phyloP scores from a whole-genome alignment of 2,329 filamentous ascomycete species.

The Diplodia mutila region DNA sequence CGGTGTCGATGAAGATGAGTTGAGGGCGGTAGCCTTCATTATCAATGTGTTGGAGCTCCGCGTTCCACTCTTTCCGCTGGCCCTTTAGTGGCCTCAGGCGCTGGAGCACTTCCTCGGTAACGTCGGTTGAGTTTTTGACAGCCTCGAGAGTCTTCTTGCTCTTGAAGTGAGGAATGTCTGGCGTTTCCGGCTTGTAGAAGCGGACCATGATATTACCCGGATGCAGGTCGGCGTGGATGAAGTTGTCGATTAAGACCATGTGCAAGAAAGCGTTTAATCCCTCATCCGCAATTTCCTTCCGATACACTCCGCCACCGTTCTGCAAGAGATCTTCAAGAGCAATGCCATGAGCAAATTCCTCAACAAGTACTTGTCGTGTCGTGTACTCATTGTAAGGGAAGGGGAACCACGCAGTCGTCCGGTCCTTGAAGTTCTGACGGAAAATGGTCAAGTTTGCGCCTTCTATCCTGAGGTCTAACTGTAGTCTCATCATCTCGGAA shows the following conservation, averaged over 20 bases:
- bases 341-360: constrained; percentile 95
- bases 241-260: constrained; percentile 97
- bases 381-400: constrained; percentile 92
- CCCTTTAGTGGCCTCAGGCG: constrained; percentile 75
- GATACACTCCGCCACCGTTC: constrained; percentile 88
- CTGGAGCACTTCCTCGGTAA: constrained; percentile 83
- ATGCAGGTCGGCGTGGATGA: constrained; percentile 93
- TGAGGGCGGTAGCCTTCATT: constrained; percentile 89
- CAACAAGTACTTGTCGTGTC: constrained; percentile 87
- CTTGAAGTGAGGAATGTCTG: constrained; percentile 58
- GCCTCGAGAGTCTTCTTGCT: constrained; percentile 40
- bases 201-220: constrained; percentile 99
- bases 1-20: constrained; percentile 96
- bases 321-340: constrained; percentile 88
- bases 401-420: constrained; percentile 94
- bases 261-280: constrained; percentile 93
- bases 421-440: constrained; percentile 84
- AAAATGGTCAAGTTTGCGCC: constrained; percentile 87
- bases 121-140: constrained; percentile 63
- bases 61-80: constrained; percentile 71
- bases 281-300: constrained; percentile 91
- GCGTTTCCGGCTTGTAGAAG: constrained; percentile 82
- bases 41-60: constrained; percentile 76
- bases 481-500: constrained; percentile 98
- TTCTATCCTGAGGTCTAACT: constrained; percentile 93